phyloP scores from a whole-genome alignment of 2,329 filamentous ascomycete genomes.

The Sarocladiaceae sp. region DNA sequence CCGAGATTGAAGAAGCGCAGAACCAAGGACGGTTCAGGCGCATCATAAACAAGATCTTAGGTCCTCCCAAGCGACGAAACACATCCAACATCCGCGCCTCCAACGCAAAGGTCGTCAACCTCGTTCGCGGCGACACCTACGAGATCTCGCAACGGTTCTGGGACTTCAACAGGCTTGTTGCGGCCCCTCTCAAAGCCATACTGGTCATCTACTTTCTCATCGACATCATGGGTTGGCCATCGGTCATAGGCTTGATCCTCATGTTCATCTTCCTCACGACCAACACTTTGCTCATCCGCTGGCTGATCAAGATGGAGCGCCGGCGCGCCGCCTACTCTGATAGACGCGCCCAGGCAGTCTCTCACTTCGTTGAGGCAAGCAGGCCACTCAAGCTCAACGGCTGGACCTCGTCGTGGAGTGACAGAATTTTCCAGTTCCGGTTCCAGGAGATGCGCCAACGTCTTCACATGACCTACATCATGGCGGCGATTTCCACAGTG shows the following conservation, averaged over 20 bases:
- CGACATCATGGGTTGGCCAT: slow-evolving; percentile 72
- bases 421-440: slow-evolving; percentile 29
- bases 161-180: slow-evolving; percentile 73
- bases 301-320: slow-evolving; percentile 62
- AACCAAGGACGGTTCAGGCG: slow-evolving; percentile 17
- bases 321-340: slow-evolving; percentile 70
- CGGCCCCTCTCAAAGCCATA: slow-evolving; percentile 69
- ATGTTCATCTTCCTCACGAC: slow-evolving; percentile 62
- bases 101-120: slow-evolving; percentile 84
- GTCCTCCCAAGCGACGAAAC: slow-evolving; percentile 25
- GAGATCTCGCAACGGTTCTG: slow-evolving; percentile 80
- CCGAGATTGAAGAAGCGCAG: not conserved
- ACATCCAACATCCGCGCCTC: slow-evolving; percentile 51
- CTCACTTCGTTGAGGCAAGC: slow-evolving; percentile 82
- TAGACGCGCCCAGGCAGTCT: slow-evolving; percentile 68
- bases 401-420: slow-evolving; percentile 31
- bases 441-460: slow-evolving; percentile 30
- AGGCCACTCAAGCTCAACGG: slow-evolving; percentile 50
- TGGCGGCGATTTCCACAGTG: slow-evolving; percentile 53
- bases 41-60: slow-evolving; percentile 39
- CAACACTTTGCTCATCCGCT: slow-evolving; percentile 61
- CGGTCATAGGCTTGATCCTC: slow-evolving; percentile 65
- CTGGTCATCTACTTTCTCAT: slow-evolving; percentile 60
- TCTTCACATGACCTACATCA: slow-evolving; percentile 28
- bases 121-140: slow-evolving; percentile 78